A percentile compares a stretch with the other conserved stretches of the same genome.
These are phyloP conservation scores for Zizania palustris DNA, from an alignment of 202 grass and related monocot genomes.

Conservation along the genomic window DNA sequence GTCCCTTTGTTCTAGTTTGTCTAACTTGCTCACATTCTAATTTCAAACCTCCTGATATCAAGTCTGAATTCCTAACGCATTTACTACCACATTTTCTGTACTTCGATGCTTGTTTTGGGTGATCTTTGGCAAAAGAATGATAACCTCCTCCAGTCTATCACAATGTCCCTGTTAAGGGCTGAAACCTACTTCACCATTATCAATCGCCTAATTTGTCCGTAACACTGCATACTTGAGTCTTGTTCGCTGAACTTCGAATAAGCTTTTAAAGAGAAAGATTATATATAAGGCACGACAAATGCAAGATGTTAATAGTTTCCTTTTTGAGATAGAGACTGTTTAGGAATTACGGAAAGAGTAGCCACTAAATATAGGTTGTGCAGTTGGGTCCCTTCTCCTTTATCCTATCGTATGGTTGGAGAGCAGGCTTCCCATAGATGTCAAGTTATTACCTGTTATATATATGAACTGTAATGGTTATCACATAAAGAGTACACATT, in stretches of 20 bases:
- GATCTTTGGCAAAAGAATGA: background rate
- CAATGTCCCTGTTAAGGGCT: background rate
- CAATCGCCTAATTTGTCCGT: background rate
- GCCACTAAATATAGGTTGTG: background rate
- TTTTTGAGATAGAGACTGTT: background rate
- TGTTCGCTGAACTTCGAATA: slow-evolving; percentile 16
- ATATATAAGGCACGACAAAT: slow-evolving; percentile 8
- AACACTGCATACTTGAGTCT: slow-evolving; percentile 1
- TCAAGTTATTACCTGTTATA: slow-evolving; percentile 9
- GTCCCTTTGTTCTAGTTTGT: background rate
- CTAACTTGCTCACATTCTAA: background rate
- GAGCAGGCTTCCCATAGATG: slow-evolving; percentile 5
- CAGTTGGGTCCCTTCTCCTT: slow-evolving; percentile 13
- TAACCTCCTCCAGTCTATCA: slow-evolving; percentile 4
- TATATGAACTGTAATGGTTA: slow-evolving; percentile 22
- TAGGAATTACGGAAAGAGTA: slow-evolving; percentile 16
- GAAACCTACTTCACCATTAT: slow-evolving; percentile 10
- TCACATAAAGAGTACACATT: background rate
- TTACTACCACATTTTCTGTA: slow-evolving; percentile 25
- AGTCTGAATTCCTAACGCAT: slow-evolving; percentile 16
- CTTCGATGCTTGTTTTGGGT: slow-evolving; percentile 15
- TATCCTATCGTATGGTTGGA: slow-evolving; percentile 24
- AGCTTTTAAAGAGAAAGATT: background rate
- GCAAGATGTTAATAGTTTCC: background rate
- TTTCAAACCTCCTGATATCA: background rate